Percentiles rank a stretch among this genome's conserved stretches.
Evolutionary conservation across 306 rosid species (phyloP).

Genomic region (barrel medic (Medicago truncatula)): MtrunA17r5.0-ANR NC_053045.1:11020501-11021000

Average conservation of each 20-base stretch:
- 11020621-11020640: conserved; percentile 4
- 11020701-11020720: conserved; percentile 18
- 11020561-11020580: too few species aligned
- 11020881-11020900: background rate
- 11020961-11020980: conserved; percentile 19
- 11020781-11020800: background rate
- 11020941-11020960: background rate
- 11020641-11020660: background rate
- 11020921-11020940: background rate
- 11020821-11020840: background rate
- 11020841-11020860: conserved; percentile 17
- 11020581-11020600: background rate
- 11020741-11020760: background rate
- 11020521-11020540: too few species aligned
- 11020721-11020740: background rate
- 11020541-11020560: too few species aligned
- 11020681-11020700: background rate
- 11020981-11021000: background rate
- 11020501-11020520: too few species aligned
- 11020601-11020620: conserved; percentile 5
- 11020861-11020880: conserved; percentile 14
- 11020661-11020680: conserved; percentile 19
- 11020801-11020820: background rate
- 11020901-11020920: conserved; percentile 32
- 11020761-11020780: background rate